These are phyloP conservation scores for Dacryopinax primogenitus DNA, from an alignment of 768 basidiomycete species.

Conservation along the genomic window DNA sequence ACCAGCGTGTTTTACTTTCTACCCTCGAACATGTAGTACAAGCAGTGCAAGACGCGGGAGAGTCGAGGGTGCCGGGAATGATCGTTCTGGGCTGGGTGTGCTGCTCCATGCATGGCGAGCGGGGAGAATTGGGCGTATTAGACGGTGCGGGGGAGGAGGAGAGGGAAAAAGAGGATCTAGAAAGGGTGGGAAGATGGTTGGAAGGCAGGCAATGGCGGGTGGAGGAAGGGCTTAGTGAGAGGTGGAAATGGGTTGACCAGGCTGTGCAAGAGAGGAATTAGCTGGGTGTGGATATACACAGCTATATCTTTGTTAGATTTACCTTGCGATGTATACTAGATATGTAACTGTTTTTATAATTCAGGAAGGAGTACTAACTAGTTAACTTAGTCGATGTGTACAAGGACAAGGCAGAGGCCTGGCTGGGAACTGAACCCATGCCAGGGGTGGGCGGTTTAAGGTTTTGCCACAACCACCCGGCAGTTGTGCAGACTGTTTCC, in stretches of 20 bases:
- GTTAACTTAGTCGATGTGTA: no score
- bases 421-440: no score
- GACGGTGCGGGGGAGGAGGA: slow-evolving; percentile 41
- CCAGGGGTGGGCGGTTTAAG: no score
- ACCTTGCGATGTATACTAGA: no score
- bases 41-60: slow-evolving; percentile 61
- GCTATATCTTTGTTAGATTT: no score
- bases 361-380: no score
- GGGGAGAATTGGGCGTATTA: slow-evolving; percentile 58
- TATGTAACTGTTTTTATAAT: no score
- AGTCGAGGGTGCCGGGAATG: slow-evolving; percentile 92
- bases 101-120: slow-evolving; percentile 51
- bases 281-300: no score
- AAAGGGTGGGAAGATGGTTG: slow-evolving; percentile 49
- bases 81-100: slow-evolving; percentile 90
- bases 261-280: no score
- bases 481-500: no score
- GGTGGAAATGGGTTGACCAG: slow-evolving; percentile 15
- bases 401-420: no score
- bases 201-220: slow-evolving; percentile 48
- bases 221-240: slow-evolving; percentile 44
- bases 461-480: no score
- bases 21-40: slow-evolving; percentile 59
- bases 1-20: slow-evolving; percentile 72
- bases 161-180: slow-evolving; percentile 26